These are phyloP conservation scores for Thelephora ganbajun DNA, from an alignment of 768 basidiomycete species.

Conservation along the genomic window DNA sequence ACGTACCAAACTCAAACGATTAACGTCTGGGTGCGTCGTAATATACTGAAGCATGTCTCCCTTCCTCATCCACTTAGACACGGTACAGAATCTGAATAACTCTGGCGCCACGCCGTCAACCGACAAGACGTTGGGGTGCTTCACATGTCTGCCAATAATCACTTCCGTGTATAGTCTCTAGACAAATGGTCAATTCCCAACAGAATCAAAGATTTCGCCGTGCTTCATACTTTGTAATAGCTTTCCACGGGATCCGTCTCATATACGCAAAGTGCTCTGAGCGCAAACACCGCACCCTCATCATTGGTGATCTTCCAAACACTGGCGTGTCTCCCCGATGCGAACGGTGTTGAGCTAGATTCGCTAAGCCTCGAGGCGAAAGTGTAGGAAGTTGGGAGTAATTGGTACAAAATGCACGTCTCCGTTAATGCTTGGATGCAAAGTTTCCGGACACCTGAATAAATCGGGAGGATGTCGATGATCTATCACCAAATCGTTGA, in stretches of 20 bases:
- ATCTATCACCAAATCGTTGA: too few species aligned
- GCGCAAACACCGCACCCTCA: neutral
- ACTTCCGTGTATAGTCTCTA: neutral
- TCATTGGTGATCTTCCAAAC: neutral
- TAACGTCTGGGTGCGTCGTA: neutral
- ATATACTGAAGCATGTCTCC: conserved; percentile 2
- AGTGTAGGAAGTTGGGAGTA: neutral
- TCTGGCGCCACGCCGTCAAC: neutral
- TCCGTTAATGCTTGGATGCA: neutral
- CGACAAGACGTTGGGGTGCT: neutral
- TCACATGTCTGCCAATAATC: neutral
- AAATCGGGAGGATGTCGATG: too few species aligned
- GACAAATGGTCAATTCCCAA: too few species aligned
- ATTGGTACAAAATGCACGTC: neutral
- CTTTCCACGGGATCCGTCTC: neutral
- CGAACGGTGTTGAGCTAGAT: neutral
- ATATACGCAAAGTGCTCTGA: too few species aligned
- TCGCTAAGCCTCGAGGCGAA: neutral
- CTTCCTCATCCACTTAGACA: conserved; percentile 1
- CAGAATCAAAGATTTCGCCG: too few species aligned
- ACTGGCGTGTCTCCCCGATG: neutral
- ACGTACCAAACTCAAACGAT: neutral
- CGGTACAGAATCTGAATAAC: neutral
- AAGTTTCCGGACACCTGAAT: neutral
- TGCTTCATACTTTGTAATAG: neutral